Evolutionary conservation across 108 stramenopile species (phyloP), one percentile per base, ranked within the genome.

Genomic region (Fistulifera pelliculosa): DNA sequence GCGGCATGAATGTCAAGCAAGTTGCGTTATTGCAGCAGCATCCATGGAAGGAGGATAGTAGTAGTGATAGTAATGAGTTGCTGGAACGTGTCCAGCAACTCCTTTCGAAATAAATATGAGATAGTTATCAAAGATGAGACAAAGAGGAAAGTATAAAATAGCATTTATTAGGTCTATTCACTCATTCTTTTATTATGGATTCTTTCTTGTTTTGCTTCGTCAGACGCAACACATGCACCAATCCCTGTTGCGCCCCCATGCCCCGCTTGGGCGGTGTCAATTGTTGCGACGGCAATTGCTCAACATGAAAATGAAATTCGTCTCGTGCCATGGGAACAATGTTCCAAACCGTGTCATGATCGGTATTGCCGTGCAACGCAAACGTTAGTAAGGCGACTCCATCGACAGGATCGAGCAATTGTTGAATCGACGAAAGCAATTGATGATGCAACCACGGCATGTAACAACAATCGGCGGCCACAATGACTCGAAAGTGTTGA

Each of bases 401-500:
- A 10, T 54, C 10, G 7, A 55, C 26, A 10, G 52, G 41, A 13
- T 49, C 38, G 41, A 76, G 27, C 12, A 70, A 43, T 43, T 48
- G 42, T 12, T 65, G 49, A 43, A 76, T 68, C 0, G 66, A 62
- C 24, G 58, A 22, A 0, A 76, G 54, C 17, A 76, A 28, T 42
- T 56, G 47, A 13, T 55, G n/a, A 38, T 76, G 75, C 1, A 68
- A 40, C 41, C 48, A 55, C 16, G 75, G 75, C 65, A 70, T 76
- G 45, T 64, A 76, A 23, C 49, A 42, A 52, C 75, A 76, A 61
- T 76, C 75, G 0, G 75, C 69, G 4, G 75, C 75, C 38, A 70
- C 22, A 25, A 76, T 51, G 13, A 76, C 47, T 61, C 71, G 67
- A 55, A 72, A 76, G 17, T 47, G 25, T 22, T 55, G 31, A 52